phyloP scores from a whole-genome alignment of 495 filamentous ascomycete species.

The Aspergillus homomorphus region DNA sequence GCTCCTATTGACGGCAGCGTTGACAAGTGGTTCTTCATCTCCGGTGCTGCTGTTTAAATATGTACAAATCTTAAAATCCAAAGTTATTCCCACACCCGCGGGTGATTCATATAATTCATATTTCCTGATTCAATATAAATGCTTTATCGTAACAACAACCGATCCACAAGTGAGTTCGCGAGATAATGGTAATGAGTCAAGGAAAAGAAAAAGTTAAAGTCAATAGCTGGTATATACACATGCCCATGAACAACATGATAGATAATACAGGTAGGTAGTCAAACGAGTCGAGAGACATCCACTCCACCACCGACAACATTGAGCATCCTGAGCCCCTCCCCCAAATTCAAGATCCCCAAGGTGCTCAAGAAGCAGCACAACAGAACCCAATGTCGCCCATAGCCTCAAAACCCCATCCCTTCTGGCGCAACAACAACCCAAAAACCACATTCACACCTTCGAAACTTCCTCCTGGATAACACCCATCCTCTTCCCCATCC shows the following conservation, averaged over 20 bases:
- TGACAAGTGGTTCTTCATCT: constrained; percentile 99
- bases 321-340: too few species aligned
- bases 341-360: too few species aligned
- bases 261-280: constrained; percentile 20
- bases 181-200: constrained; percentile 18
- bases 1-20: constrained; percentile 93
- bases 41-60: constrained; percentile 83
- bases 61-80: constrained; percentile 20
- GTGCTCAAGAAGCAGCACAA: not conserved
- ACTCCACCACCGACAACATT: too few species aligned
- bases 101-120: constrained; percentile 4
- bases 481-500: constrained; percentile 9
- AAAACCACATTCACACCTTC: too few species aligned
- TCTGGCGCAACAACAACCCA: not conserved
- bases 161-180: constrained; percentile 5
- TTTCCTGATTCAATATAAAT: not conserved
- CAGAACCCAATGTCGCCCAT: not conserved
- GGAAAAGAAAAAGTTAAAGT: constrained; percentile 1
- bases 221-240: constrained; percentile 10
- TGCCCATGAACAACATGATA: constrained; percentile 21
- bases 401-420: not conserved
- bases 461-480: too few species aligned
- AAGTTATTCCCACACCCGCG: constrained; percentile 13
- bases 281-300: not conserved
- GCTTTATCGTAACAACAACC: not conserved